Evolutionary conservation across 345 rosid species (phyloP).

Genomic region (Cardamine chenopodiifolia): DNA sequence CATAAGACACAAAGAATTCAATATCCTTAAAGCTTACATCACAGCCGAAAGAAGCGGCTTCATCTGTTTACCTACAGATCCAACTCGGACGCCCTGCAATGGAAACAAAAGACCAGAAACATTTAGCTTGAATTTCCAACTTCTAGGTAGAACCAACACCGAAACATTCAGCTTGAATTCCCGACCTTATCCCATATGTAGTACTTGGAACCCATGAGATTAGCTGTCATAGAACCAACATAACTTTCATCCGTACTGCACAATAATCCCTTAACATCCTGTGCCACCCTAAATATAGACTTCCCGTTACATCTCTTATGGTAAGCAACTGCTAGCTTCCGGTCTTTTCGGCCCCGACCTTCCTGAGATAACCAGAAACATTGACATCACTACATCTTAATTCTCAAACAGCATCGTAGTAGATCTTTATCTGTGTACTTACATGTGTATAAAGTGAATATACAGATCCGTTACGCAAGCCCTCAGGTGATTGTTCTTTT

Average conservation of each 20-base stretch:
- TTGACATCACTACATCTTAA: not conserved
- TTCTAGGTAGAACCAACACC: not conserved
- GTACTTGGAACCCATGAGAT: slow-evolving; percentile 86
- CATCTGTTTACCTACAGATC: slow-evolving; percentile 48
- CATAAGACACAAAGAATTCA: not conserved
- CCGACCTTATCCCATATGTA: slow-evolving; percentile 76
- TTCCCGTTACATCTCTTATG: slow-evolving; percentile 68
- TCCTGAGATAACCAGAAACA: slow-evolving; percentile 52
- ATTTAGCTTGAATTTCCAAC: not conserved
- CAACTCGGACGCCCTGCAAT: slow-evolving; percentile 53
- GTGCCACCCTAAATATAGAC: slow-evolving; percentile 69
- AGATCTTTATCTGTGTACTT: slow-evolving; percentile 30
- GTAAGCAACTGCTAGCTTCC: slow-evolving; percentile 84
- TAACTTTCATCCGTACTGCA: slow-evolving; percentile 73
- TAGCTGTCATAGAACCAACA: slow-evolving; percentile 73
- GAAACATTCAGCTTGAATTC: not conserved
- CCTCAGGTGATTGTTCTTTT: slow-evolving; percentile 63
- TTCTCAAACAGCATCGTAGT: not conserved
- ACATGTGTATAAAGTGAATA: slow-evolving; percentile 87
- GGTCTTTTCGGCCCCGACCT: slow-evolving; percentile 84
- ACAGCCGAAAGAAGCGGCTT: slow-evolving; percentile 71
- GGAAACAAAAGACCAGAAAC: slow-evolving; percentile 24
- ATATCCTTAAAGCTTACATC: slow-evolving; percentile 65
- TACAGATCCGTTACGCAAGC: slow-evolving; percentile 56
- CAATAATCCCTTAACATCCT: slow-evolving; percentile 63